Conservation (phyloP, 2,329 filamentous ascomycete species). For the Coleophoma eucalyptorum region DNA sequence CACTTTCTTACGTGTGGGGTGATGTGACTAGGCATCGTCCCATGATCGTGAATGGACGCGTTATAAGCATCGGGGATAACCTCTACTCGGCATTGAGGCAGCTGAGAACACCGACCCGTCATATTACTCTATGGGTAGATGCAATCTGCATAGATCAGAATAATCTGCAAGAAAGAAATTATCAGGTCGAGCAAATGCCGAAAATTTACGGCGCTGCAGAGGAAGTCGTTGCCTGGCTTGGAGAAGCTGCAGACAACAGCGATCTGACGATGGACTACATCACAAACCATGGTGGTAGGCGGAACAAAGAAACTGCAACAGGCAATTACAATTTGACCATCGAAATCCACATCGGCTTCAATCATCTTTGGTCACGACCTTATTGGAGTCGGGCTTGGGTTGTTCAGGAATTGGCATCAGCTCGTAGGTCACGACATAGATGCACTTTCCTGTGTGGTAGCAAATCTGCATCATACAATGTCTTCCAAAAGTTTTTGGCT, state of each 20-base stretch:
- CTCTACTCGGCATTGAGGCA: not conserved
- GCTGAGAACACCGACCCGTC: not conserved
- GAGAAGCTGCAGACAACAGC: not conserved
- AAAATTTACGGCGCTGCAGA: not conserved
- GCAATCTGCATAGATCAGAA: no score
- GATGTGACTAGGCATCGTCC: not conserved
- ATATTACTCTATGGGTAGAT: not conserved
- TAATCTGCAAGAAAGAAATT: not conserved
- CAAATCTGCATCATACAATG: not conserved
- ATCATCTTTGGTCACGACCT: not conserved
- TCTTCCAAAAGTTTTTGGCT: not conserved
- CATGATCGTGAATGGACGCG: not conserved
- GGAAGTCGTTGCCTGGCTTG: not conserved
- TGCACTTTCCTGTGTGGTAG: not conserved
- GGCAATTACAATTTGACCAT: not conserved
- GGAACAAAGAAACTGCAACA: not conserved
- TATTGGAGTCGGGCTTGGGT: slow-evolving; percentile 1
- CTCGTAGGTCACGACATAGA: not conserved
- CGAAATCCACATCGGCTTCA: not conserved
- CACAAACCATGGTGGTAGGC: not conserved
- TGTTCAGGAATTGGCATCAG: slow-evolving; percentile 1
- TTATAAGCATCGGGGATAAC: not conserved
- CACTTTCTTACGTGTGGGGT: not conserved
- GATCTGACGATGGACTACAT: not conserved
- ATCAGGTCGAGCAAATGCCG: not conserved